phyloP scores from a whole-genome alignment of 805 yeast species.

The Kuraishia capsulata region DNA sequence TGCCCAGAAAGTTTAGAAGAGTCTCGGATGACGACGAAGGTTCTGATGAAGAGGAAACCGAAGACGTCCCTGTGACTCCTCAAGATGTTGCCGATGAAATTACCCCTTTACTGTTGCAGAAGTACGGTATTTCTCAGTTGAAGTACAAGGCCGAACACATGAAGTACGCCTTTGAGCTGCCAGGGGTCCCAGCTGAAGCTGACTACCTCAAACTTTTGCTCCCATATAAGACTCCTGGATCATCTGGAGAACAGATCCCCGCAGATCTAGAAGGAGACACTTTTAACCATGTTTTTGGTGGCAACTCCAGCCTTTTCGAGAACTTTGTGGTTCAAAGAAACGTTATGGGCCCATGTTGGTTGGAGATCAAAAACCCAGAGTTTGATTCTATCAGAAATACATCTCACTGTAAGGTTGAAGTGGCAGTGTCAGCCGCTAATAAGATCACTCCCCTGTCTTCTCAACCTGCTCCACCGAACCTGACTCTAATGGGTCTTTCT shows the following conservation, averaged over 20 bases:
- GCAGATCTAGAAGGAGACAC: conserved; percentile 65
- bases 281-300: conserved; percentile 73
- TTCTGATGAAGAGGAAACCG: no score
- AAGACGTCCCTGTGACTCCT: conserved; percentile 36
- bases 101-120: conserved; percentile 50
- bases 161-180: conserved; percentile 85
- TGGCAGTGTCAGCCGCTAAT: conserved; percentile 42
- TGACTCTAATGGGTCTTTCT: conserved; percentile 66
- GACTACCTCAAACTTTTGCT: conserved; percentile 72
- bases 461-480: conserved; percentile 43
- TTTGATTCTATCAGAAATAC: conserved; percentile 49
- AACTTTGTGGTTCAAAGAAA: conserved; percentile 73
- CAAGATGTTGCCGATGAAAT: conserved; percentile 75
- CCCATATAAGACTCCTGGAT: conserved; percentile 62
- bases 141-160: conserved; percentile 62
- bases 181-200: conserved; percentile 68
- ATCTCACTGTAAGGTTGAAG: conserved; percentile 78
- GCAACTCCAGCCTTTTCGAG: conserved; percentile 68
- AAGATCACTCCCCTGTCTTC: conserved; percentile 34
- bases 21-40: conserved; percentile 16
- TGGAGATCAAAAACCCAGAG: conserved; percentile 59
- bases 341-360: conserved; percentile 98
- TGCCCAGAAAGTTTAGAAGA: conserved; percentile 46
- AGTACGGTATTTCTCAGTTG: conserved; percentile 51
- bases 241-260: conserved; percentile 40